Evolutionary conservation across 1,139 yeast genomes (phyloP), one percentile per base, ranked within the genome.

Genomic region (Magnusiomyces ingens): DNA sequence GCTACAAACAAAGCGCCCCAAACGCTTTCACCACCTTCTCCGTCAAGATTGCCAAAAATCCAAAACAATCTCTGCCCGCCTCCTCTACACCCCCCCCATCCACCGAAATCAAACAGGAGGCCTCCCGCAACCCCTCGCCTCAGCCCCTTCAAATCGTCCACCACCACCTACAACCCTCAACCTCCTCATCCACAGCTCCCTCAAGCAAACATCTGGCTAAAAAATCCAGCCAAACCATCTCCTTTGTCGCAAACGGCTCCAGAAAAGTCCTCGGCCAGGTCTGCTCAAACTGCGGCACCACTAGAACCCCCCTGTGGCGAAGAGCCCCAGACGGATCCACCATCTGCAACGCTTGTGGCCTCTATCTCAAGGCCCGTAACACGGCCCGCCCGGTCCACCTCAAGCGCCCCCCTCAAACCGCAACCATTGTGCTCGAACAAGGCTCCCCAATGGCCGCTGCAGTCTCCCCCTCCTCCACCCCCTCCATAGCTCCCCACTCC

Each of bases 321-420:
- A 67, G 88, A 49, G 83, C 86, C 2, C 84, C 85, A 0, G 80
- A 78, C 56, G 85, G 85, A 1, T 79, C 83, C 17, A 75, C 79
- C 47, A 80, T 82, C 45, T 82, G 88, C 67, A 82, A 82, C 64
- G 88, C 88, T n/a, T 82, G 88, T 64, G 88, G 88, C 1, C 74
- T 82, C 48, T 56, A 74, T 55, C 63, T 72, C 48, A 72, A 72
- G 57, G 76, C 77, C 19, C 62, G 76, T 22, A 68, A 72, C 53
- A 63, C 71, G 15, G 60, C 71, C 43, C 66, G 78, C n/a, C 78
- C 78, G 1, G 85, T 81, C 38, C 82, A 81, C 62, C 70, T 86
- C 63, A 85, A 85, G 60, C 73, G 85, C 56, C 85, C 86, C 0
- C 88, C 89, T 3, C 77, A 77, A 59, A 75, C 81, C 18, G 77